Evolutionary conservation across 2,329 filamentous ascomycete genomes (phyloP).

Genomic region (Aureobasidium sp.): DNA sequence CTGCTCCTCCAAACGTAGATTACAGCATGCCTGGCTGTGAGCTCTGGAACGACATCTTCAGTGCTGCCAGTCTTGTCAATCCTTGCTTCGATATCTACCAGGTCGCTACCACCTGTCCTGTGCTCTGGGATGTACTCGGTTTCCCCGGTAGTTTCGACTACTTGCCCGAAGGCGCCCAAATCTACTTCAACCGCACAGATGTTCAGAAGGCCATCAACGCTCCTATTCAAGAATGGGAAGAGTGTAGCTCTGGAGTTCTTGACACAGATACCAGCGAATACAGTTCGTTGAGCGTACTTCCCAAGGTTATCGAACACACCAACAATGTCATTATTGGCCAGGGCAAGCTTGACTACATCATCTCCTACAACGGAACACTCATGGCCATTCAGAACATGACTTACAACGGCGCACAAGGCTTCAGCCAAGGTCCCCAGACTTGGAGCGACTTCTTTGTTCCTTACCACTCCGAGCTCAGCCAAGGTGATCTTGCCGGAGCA

Average conservation of each 20-base stretch:
- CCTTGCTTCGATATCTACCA: conserved; percentile 77
- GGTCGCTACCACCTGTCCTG: conserved; percentile 63
- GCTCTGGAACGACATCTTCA: conserved; percentile 42
- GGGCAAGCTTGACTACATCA: conserved; percentile 61
- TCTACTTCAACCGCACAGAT: conserved; percentile 66
- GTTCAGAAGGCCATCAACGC: conserved; percentile 65
- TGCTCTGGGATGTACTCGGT: conserved; percentile 61
- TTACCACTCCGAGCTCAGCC: conserved; percentile 45
- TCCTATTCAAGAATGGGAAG: conserved; percentile 48
- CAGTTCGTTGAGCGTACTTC: conserved; percentile 53
- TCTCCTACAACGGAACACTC: conserved; percentile 62
- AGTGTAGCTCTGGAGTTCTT: conserved; percentile 48
- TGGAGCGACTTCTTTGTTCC: conserved; percentile 62
- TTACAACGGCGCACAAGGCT: conserved; percentile 65
- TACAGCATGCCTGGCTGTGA: conserved; percentile 45
- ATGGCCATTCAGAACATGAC: conserved; percentile 76
- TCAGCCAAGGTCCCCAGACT: conserved; percentile 50
- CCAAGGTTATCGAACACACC: conserved; percentile 65
- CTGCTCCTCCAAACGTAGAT: conserved; percentile 42
- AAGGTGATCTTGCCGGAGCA: conserved; percentile 48
- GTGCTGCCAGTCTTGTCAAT: conserved; percentile 53
- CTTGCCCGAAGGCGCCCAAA: conserved; percentile 51
- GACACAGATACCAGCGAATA: conserved; percentile 46
- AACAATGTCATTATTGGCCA: conserved; percentile 68
- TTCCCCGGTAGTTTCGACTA: conserved; percentile 62